phyloP scores from a whole-genome alignment of 371 early-diverging fungal species.

The Circinella minor region DNA sequence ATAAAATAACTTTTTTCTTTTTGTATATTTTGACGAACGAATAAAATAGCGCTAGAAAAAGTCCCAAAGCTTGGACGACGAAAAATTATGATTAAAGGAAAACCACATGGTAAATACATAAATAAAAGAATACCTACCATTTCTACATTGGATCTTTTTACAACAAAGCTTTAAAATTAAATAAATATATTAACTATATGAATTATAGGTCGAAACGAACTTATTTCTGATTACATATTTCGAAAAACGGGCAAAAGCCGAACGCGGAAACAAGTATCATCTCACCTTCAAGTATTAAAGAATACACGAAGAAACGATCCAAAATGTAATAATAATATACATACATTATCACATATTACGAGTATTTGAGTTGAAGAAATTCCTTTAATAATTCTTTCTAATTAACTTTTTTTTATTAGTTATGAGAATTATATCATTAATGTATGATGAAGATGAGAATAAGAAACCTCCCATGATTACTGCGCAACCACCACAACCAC shows the following conservation, averaged over 20 bases:
- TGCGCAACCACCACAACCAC: not conserved
- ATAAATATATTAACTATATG: not conserved
- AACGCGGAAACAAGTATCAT: slow-evolving; percentile 81
- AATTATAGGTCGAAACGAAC: slow-evolving; percentile 67
- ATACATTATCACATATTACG: no score
- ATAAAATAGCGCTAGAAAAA: slow-evolving; percentile 52
- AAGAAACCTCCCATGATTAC: slow-evolving; percentile 15
- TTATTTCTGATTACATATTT: slow-evolving; percentile 77
- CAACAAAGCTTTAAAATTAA: no score
- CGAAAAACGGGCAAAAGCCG: slow-evolving; percentile 68
- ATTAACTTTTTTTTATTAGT: slow-evolving; percentile 28
- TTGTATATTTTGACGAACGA: not conserved
- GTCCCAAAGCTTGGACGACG: slow-evolving; percentile 65
- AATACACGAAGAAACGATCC: slow-evolving; percentile 72
- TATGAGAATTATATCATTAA: slow-evolving; percentile 46
- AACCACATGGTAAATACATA: slow-evolving; percentile 59
- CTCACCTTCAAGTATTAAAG: slow-evolving; percentile 81
- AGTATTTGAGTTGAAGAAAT: not conserved
- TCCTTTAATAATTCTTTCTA: not conserved
- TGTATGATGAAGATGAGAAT: slow-evolving; percentile 39
- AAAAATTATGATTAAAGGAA: slow-evolving; percentile 63
- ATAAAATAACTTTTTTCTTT: not conserved
- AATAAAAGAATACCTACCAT: not conserved
- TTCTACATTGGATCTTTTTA: no score
- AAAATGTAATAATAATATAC: slow-evolving; percentile 42